Conservation (phyloP, 2,329 filamentous ascomycete genomes). For the Epichloe typhina region DNA sequence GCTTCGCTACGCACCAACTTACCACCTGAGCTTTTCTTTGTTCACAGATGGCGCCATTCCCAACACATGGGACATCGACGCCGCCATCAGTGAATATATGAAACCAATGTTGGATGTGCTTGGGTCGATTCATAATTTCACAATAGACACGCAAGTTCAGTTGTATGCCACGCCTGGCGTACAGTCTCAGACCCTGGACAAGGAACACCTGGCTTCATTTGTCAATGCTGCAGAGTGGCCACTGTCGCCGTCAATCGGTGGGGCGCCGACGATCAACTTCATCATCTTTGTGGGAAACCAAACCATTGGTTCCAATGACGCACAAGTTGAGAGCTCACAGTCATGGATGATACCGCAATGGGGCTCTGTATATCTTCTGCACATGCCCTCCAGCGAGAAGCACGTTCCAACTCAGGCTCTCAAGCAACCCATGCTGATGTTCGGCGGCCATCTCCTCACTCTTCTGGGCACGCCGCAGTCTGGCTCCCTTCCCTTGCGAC, state of each 20-base stretch:
- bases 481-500: conserved; percentile 70
- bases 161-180: conserved; percentile 69
- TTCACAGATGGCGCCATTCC: conserved; percentile 71
- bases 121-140: conserved; percentile 81
- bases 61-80: conserved; percentile 83
- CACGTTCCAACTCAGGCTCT: conserved; percentile 54
- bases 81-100: conserved; percentile 69
- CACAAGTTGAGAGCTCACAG: conserved; percentile 36
- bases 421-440: conserved; percentile 71
- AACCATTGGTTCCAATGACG: conserved; percentile 42
- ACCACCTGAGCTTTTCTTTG: conserved; percentile 90
- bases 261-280: conserved; percentile 90
- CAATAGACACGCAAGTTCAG: conserved; percentile 91
- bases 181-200: conserved; percentile 52
- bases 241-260: conserved; percentile 82
- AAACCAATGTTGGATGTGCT: conserved; percentile 68
- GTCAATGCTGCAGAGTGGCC: conserved; percentile 99
- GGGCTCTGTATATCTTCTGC: conserved; percentile 58
- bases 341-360: conserved; percentile 93
- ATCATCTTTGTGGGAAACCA: conserved; percentile 77
- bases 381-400: conserved; percentile 25
- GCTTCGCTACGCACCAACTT: conserved; percentile 83
- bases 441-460: conserved; percentile 79
- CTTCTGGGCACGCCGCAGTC: conserved; percentile 74
- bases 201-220: conserved; percentile 83